These are phyloP conservation scores for Termitomyces sp. DNA, from an alignment of 768 basidiomycete species.

Conservation along the genomic window DNA sequence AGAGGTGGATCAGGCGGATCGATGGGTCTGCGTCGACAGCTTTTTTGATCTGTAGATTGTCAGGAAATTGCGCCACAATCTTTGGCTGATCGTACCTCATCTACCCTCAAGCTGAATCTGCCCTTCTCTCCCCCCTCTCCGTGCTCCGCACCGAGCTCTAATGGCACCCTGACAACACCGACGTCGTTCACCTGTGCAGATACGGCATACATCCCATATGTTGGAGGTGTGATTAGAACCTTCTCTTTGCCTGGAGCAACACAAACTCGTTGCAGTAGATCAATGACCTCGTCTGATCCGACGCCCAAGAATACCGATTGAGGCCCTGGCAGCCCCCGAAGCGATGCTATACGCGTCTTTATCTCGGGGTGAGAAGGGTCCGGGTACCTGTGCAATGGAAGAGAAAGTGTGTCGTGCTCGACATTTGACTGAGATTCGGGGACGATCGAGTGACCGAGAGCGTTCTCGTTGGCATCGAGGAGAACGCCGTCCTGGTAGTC, in stretches of 20 bases:
- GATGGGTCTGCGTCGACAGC: slow-evolving; percentile 64
- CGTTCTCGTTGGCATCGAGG: slow-evolving; percentile 97
- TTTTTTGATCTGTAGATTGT: slow-evolving; percentile 57
- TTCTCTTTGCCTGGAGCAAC: slow-evolving; percentile 78
- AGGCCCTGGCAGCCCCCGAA: slow-evolving; percentile 62
- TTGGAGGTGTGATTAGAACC: slow-evolving; percentile 88
- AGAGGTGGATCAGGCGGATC: slow-evolving; percentile 91
- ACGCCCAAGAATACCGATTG: slow-evolving; percentile 91
- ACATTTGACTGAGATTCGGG: slow-evolving; percentile 20
- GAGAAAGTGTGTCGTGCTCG: slow-evolving; percentile 36
- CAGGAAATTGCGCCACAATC: neutral
- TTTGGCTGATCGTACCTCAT: slow-evolving; percentile 49
- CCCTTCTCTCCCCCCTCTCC: slow-evolving; percentile 76
- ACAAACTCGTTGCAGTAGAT: slow-evolving; percentile 87
- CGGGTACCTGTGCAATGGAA: slow-evolving; percentile 87
- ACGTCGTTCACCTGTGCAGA: slow-evolving; percentile 96
- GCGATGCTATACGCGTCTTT: slow-evolving; percentile 67
- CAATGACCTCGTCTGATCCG: slow-evolving; percentile 95
- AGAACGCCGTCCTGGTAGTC: slow-evolving; percentile 91
- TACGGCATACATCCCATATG: slow-evolving; percentile 97
- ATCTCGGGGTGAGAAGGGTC: slow-evolving; percentile 83
- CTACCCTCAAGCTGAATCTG: slow-evolving; percentile 70
- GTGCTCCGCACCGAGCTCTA: slow-evolving; percentile 52
- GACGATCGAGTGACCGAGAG: slow-evolving; percentile 81
- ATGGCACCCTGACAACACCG: slow-evolving; percentile 69